These are phyloP conservation scores for Metschnikowia peoriensis DNA, from an alignment of 805 yeast species.

Conservation along the genomic window DNA sequence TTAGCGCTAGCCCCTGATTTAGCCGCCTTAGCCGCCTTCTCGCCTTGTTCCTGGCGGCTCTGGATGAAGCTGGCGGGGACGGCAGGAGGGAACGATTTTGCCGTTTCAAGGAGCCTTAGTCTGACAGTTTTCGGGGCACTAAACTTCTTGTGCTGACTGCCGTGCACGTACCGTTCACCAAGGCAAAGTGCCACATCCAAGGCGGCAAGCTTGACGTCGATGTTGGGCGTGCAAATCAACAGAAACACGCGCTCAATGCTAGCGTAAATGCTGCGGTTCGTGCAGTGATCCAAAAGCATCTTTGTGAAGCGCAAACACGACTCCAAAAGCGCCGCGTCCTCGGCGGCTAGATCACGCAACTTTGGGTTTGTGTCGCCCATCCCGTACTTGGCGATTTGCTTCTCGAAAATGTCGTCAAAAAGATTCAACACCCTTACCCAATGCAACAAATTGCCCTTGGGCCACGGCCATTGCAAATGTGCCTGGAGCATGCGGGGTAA, in stretches of 20 bases:
- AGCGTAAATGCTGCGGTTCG: slow-evolving; percentile 65
- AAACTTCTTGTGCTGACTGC: slow-evolving; percentile 35
- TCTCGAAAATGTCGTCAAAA: slow-evolving; percentile 66
- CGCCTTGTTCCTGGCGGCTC: slow-evolving; percentile 22
- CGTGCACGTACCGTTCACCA: slow-evolving; percentile 57
- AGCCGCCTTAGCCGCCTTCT: slow-evolving; percentile 2
- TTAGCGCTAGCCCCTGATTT: slow-evolving; percentile 1
- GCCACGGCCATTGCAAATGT: slow-evolving; percentile 54
- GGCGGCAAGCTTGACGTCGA: slow-evolving; percentile 58
- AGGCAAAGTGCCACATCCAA: slow-evolving; percentile 58
- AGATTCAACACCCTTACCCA: slow-evolving; percentile 78
- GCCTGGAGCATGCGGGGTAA: slow-evolving; percentile 39
- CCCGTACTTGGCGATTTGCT: slow-evolving; percentile 51
- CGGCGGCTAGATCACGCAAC: slow-evolving; percentile 42
- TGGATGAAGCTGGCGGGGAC: slow-evolving; percentile 38
- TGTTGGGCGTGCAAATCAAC: slow-evolving; percentile 57
- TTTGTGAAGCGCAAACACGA: slow-evolving; percentile 62
- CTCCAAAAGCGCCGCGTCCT: slow-evolving; percentile 48
- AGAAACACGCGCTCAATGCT: slow-evolving; percentile 59
- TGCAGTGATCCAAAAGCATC: slow-evolving; percentile 64
- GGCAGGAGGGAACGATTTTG: slow-evolving; percentile 51
- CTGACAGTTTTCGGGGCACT: slow-evolving; percentile 45
- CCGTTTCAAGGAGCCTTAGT: slow-evolving; percentile 50
- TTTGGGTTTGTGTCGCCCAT: slow-evolving; percentile 46
- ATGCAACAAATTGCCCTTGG: slow-evolving; percentile 65